A percentile compares a stretch with the other conserved stretches of the same genome.
Evolutionary conservation across 148 eudicot species (phyloP).

Genomic region (Selenicereus undatus): DNA sequence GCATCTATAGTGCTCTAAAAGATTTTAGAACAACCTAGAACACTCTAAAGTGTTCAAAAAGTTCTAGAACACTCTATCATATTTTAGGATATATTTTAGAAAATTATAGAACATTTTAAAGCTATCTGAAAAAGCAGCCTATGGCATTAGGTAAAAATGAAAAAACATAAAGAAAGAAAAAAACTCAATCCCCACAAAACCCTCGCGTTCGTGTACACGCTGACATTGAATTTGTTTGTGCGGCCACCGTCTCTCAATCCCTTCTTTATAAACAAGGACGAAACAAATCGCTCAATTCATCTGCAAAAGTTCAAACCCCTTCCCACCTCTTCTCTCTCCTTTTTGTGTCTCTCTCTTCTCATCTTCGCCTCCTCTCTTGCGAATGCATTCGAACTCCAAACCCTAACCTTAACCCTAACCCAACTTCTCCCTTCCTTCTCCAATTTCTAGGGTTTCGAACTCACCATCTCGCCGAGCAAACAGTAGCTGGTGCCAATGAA

Average conservation of each 20-base stretch:
- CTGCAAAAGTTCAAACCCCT: background rate
- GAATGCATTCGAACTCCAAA: background rate
- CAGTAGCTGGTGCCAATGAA: constrained; percentile 7
- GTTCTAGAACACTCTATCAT: too few species aligned
- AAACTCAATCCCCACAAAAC: background rate
- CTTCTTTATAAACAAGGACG: background rate
- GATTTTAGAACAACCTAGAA: too few species aligned
- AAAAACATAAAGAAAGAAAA: background rate
- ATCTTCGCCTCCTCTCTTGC: background rate
- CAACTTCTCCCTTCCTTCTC: background rate
- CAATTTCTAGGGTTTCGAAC: background rate
- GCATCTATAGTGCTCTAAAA: too few species aligned
- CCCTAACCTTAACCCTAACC: constrained; percentile 1
- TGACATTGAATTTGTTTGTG: background rate
- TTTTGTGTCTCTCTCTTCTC: background rate
- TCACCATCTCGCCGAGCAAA: background rate
- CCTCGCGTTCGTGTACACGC: background rate
- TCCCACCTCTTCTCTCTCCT: background rate
- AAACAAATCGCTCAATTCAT: background rate
- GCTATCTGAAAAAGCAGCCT: too few species aligned
- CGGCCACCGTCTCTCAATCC: constrained; percentile 2
- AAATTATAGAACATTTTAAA: too few species aligned
- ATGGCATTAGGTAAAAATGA: too few species aligned
- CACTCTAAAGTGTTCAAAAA: too few species aligned
- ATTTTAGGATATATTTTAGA: too few species aligned